Conservation (phyloP, 352 stramenopile species). For the Globisporangium iwayamae region DNA sequence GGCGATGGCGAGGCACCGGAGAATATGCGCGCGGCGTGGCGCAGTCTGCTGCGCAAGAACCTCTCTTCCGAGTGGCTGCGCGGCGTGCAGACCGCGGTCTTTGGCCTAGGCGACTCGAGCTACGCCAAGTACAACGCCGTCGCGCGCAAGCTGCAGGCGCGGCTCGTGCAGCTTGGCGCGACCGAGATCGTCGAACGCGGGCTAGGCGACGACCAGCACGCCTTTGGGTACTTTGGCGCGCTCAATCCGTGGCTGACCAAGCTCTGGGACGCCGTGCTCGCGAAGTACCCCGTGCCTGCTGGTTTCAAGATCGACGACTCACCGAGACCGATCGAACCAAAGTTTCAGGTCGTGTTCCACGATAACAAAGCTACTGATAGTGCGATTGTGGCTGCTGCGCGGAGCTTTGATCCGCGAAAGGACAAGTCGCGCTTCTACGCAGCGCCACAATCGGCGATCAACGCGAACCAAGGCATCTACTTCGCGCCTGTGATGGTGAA, state of each 20-base stretch:
- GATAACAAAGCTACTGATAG: not conserved
- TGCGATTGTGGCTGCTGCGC: conserved; percentile 10
- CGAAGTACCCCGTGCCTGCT: conserved; percentile 42
- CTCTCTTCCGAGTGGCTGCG: conserved; percentile 64
- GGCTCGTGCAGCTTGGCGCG: conserved; percentile 85
- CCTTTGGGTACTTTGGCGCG: conserved; percentile 82
- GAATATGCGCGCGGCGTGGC: conserved; percentile 89
- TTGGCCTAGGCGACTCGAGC: conserved; percentile 90
- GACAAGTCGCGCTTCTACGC: conserved; percentile 59
- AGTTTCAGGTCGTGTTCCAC: conserved; percentile 44
- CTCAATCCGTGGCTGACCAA: conserved; percentile 78
- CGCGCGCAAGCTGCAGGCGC: conserved; percentile 76
- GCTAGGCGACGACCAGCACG: conserved; percentile 87
- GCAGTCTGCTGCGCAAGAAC: conserved; percentile 81
- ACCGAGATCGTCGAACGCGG: conserved; percentile 69
- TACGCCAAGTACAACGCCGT: conserved; percentile 93
- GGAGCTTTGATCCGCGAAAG: conserved; percentile 21
- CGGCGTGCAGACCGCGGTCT: conserved; percentile 79
- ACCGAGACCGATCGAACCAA: conserved; percentile 42
- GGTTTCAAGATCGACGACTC: conserved; percentile 67
- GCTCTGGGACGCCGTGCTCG: conserved; percentile 58
- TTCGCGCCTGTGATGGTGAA: conserved; percentile 59
- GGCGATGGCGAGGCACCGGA: conserved; percentile 90
- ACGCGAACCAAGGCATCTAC: conserved; percentile 40
- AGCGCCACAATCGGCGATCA: conserved; percentile 37